A percentile compares a stretch with the other conserved stretches of the same genome.
These are phyloP conservation scores for Kodamaea derodonti DNA, from an alignment of 1,139 yeast genomes.

Conservation along the genomic window DNA sequence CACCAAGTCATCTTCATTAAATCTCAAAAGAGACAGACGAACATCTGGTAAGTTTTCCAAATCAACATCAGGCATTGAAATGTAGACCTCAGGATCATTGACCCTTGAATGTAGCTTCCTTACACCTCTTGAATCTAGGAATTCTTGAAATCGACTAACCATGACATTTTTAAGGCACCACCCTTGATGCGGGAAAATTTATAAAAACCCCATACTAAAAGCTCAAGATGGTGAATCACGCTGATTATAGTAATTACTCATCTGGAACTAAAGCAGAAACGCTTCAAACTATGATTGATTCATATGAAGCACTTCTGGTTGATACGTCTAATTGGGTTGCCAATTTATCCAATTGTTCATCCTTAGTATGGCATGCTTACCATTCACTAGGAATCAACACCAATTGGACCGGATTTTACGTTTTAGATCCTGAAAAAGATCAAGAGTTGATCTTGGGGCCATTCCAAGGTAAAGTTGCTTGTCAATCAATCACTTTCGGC, in stretches of 20 bases:
- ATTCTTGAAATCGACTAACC: neutral
- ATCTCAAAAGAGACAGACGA: too few relatives aligned
- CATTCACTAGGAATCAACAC: conserved; percentile 54
- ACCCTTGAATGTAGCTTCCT: neutral
- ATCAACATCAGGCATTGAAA: neutral
- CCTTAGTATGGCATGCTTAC: conserved; percentile 86
- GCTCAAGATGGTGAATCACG: conserved; percentile 40
- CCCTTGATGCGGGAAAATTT: neutral
- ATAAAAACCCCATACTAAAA: too few relatives aligned
- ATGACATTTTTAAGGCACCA: conserved; percentile 2
- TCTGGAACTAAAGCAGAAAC: conserved; percentile 49
- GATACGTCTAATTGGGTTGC: conserved; percentile 82
- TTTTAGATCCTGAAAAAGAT: conserved; percentile 34
- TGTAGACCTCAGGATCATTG: neutral
- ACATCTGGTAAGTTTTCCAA: too few relatives aligned
- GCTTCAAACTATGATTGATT: conserved; percentile 53
- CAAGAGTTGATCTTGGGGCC: conserved; percentile 75
- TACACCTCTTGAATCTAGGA: neutral
- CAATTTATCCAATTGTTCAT: conserved; percentile 80
- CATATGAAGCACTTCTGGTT: conserved; percentile 60
- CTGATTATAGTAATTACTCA: conserved; percentile 57
- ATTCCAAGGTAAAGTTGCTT: conserved; percentile 95
- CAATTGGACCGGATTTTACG: conserved; percentile 94
- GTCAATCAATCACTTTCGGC: conserved; percentile 76
- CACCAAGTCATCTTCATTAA: neutral